These are phyloP conservation scores for Ricinus communis DNA, from an alignment of 345 rosid species.

Conservation along the genomic window DNA sequence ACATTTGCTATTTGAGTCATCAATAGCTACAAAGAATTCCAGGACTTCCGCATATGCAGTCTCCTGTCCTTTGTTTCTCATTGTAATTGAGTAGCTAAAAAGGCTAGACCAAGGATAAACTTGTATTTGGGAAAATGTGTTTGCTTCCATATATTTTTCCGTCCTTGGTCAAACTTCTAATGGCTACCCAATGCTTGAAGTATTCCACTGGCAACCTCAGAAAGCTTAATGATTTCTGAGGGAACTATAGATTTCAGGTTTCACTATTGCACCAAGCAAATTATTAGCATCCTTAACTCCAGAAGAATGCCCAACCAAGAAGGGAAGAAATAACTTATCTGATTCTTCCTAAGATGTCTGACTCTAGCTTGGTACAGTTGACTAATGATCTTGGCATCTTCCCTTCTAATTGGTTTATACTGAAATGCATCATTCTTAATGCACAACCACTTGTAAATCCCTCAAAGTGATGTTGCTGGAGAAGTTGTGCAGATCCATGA, in stretches of 20 bases:
- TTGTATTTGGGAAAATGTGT: neutral
- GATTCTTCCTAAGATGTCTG: constrained; percentile 9
- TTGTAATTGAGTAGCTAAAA: neutral
- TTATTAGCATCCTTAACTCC: constrained; percentile 2
- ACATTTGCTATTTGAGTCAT: constrained; percentile 15
- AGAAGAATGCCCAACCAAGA: neutral
- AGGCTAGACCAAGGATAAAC: neutral
- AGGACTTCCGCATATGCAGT: neutral
- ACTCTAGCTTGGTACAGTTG: neutral
- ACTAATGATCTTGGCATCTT: constrained; percentile 14
- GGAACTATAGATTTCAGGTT: neutral
- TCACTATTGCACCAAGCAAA: neutral
- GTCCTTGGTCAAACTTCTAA: neutral
- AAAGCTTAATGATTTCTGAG: neutral
- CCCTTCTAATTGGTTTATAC: constrained; percentile 12
- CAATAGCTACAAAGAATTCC: neutral
- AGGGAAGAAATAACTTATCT: constrained; percentile 5
- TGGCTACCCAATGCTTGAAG: neutral
- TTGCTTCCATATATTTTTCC: neutral
- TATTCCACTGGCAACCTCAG: neutral
- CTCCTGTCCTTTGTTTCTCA: neutral
- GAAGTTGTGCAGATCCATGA: neutral
- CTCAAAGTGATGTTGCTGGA: neutral
- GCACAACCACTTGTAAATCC: neutral
- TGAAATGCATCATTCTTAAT: neutral